phyloP scores from a whole-genome alignment of 208 protist genomes.

The Acanthamoeba healyi region DNA sequence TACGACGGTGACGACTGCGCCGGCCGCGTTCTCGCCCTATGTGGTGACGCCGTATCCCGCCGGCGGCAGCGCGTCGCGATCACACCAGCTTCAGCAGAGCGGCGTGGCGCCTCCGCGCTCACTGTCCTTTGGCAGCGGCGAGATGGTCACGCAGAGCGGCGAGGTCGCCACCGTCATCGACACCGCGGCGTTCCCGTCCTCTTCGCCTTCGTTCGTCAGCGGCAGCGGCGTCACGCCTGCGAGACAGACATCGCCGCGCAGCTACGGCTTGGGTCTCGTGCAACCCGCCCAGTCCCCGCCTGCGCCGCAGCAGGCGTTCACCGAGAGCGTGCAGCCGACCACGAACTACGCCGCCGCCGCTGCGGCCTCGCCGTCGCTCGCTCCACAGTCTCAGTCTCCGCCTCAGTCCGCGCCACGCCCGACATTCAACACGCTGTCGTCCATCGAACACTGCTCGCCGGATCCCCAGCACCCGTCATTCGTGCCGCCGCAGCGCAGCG shows the following conservation, averaged over 20 bases:
- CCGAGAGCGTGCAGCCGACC: not conserved
- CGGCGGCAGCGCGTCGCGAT: not conserved
- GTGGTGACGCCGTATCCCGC: not conserved
- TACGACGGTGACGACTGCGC: not conserved
- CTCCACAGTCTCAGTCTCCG: not conserved
- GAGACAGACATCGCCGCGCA: not conserved
- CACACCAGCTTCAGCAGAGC: not conserved
- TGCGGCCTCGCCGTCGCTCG: not conserved
- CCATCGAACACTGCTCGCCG: slow-evolving; percentile 18
- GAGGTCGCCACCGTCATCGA: not conserved
- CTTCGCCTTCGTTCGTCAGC: not conserved
- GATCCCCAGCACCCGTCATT: slow-evolving; percentile 5
- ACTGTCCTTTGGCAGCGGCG: not conserved
- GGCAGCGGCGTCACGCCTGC: not conserved
- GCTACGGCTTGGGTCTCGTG: not conserved
- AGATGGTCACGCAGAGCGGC: not conserved
- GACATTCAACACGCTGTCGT: not conserved
- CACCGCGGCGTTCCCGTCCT: not conserved
- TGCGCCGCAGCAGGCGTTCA: not conserved
- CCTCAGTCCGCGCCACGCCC: not conserved
- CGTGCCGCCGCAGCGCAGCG: not conserved
- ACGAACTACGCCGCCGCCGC: not conserved
- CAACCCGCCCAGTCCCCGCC: not conserved
- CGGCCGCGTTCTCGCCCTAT: not conserved
- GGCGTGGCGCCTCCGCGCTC: not conserved